Base-by-base conservation (phyloP, 331 rosid genomes). In the Prunus yedoensis region DNA sequence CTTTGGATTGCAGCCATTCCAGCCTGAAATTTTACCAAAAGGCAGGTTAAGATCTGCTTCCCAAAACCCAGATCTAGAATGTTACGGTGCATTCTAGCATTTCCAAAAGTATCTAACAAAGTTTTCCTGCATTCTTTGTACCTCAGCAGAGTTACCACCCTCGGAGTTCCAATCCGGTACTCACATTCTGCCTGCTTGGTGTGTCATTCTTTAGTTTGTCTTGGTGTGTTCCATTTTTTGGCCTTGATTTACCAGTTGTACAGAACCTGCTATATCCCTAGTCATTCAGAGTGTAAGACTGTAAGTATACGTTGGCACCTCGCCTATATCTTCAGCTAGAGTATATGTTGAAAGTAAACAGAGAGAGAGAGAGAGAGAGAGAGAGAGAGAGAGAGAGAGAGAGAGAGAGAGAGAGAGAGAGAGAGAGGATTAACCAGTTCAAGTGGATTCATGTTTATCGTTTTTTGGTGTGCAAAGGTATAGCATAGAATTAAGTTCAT, bases 251-350 rank as follows among this genome's bases (percentile, higher is more conserved):
- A 76, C 72, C 84, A 77, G 78, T 81, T 90, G 97, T 94, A 94
- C 90, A 92, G 87, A 89, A 80, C 77, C 82, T 82, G 81, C 77
- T 79, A 79, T 63, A 77, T 79, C 84, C 73, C 73, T 86, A 86
- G 90, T 79, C 77, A 75, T 86, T 83, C 72, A 75, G 91, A 92
- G 88, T 90, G 97, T 88, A 75, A 89, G 89, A 89, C 86, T 89
- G 93, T 88, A 84, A 90, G 92, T 87, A 87, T 81, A 85, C 97
- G 73, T 79, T 63, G 97, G 94, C 93, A 84, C 62, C 74, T 90
- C 85, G 91, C 98, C 94, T 64, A 71, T 68, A 85, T 76, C 71
- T 73, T 66, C 83, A 57, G 88, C 91, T 88, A 85, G 86, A 75
- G 80, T 81, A 84, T 81, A 80, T 87, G 78, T 77, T 71, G 83